Evolutionary conservation across 2,329 filamentous ascomycete genomes (phyloP), one percentile per base, ranked within the genome.

Genomic region (Colletotrichum lentis): DNA sequence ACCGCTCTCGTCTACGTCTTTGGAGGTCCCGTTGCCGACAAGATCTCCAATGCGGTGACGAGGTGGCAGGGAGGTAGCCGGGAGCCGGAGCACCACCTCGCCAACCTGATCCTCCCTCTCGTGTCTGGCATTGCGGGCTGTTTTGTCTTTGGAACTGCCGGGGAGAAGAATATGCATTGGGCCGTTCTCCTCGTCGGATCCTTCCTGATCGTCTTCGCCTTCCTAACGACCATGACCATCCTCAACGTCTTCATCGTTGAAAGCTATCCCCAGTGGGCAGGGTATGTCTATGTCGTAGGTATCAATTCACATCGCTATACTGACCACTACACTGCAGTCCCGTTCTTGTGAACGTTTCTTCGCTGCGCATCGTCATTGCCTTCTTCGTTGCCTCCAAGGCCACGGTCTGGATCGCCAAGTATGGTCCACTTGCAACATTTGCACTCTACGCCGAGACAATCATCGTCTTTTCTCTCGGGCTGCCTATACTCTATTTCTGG

Each of bases 61-160:
- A 71, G 70, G 20, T 72, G 71, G 67, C 74, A 71, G 55, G 71
- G 72, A 5, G 67, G 67, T 50, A 72, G 71, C 1, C 74, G 77
- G 27, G 74, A 78, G 69, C 73, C 77, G 12, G 77, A 79, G 69
- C 74, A 76, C 56, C 75, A 75, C 50, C 74, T 78, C 12, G 71
- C 73, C 20, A 76, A 75, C 47, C 61, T 78, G n/a, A 62, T 75
- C 2, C 50, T 78, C 27, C 77, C 77, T 1, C 70, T 78, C 18
- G 24, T 72, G 14, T 52, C 71, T 1, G 76, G 74, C 20, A 68
- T 78, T 7, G 69, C 71, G 3, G 76, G 76, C 11, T 71, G 71
- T 35, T 75, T 79, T 55, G 44, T 78, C 43, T 79, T 78, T 50
- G 77, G 76, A 7, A 72, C 72, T 11, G 71, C 75, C 1, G 73